Evolutionary conservation across 768 basidiomycete species (phyloP), one percentile per base, ranked within the genome.

Genomic region (Macrolepiota albuminosa): DNA sequence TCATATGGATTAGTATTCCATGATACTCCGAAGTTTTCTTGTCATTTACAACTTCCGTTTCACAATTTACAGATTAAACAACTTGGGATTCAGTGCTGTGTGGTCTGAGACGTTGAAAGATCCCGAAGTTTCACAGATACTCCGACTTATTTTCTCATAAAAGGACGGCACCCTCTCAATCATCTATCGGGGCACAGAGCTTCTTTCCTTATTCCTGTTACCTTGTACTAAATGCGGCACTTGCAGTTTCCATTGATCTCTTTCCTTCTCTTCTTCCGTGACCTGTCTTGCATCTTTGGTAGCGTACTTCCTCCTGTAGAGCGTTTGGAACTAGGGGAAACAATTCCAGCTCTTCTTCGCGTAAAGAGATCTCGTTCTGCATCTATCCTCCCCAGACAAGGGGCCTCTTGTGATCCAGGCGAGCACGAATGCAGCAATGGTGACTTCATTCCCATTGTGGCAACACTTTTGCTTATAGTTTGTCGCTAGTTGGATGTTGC

Each of bases 341-440:
- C 39, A 24, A 61, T 61, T 37, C 33, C 43, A 16, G 60, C 60
- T 42, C 54, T 64, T 42, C 63, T 64, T 21, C 63, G 48, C 36
- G 50, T 26, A 45, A 21, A 51, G 4, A 7, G 21, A 9, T 42
- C 46, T 26, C 45, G 13, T 13, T 48, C 48, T 26, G 48, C 48
- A 47, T 56, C 58, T 36, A 14, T 43, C 51, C 29, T 29, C 1
- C 56, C 57, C 11, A 54, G 56, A 21, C 6, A 16, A 6, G 56
- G 37, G 4, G 55, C 47, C 18, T 61, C 45, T 29, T 65, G 66
- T 36, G 42, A 39, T 46, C 7, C 26, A 24, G 62, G 66, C 9
- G 55, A 60, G 43, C 24, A 54, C 11, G 56, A 50, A 13, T 65
- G 64, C 43, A 29, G 46, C 54, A 54, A 65, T 34, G 66, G 61